Base-by-base conservation (phyloP, 164 flowering plant species). In the Macadamia tetraphylla region DNA sequence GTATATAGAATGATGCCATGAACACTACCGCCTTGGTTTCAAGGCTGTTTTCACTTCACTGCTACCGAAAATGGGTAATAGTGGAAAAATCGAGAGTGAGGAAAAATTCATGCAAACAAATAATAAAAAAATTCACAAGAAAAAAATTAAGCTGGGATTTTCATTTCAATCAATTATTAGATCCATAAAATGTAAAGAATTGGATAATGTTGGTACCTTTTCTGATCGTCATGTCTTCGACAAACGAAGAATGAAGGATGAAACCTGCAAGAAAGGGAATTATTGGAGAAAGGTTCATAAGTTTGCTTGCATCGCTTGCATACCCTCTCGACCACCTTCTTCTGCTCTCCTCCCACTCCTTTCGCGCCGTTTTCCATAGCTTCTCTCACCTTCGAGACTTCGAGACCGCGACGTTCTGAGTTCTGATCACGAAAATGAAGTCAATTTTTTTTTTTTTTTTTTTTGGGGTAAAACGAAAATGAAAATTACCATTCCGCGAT, bases 181-280 rank as follows among this genome's bases (percentile, higher is more conserved):
- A 30, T 11, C 17, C 63, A 42, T 23, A 17, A 15, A 23, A 7
- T 63, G 4, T 18, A 6, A 11, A 9, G 12, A 48, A 15, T 46
- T 9, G 11, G 9, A 15, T 29, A 31, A 15, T 30, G 30, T 7
- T 6, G 31, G 18, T 4, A 40, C n/a, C 17, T 2, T n/a, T 77
- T 89, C 72, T 93, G 97, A 74, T 93, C 97, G 57, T 93, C 98
- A 78, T 93, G 97, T 64, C 98, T 90, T 49, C 98, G 86, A 57
- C 85, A 93, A 69, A 89, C 92, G 76, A 93, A 91, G 85, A 93
- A 88, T 18, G 97, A 93, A 76, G 98, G 90, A 67, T 91, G 97
- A 64, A 88, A 90, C 7, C 90, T 87, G 81, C 96, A 93, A 51
- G 98, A 83, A 18, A 87, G 82, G 48, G 89, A 52, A 60, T 70